phyloP scores from a whole-genome alignment of 208 protist species.

The Crithidia expoeki region DNA sequence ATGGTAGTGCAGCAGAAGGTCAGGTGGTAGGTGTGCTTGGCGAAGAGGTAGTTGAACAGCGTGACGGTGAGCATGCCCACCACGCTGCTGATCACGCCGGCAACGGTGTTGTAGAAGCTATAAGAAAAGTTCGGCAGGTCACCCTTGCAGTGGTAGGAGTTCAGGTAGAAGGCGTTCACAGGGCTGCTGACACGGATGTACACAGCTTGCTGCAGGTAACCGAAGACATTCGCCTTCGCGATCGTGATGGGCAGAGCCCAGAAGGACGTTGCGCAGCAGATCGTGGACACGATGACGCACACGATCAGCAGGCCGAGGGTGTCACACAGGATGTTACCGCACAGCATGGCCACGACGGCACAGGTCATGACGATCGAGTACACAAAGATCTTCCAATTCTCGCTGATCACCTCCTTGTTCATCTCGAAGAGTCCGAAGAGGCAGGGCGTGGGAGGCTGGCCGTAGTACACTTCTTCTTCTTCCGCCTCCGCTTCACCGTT shows the following conservation, averaged over 20 bases:
- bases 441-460: conserved; percentile 21
- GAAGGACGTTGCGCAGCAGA: conserved; percentile 51
- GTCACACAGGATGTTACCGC: conserved; percentile 44
- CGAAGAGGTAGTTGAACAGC: too few species aligned
- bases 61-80: conserved; percentile 45
- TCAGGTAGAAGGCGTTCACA: conserved; percentile 55
- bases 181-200: conserved; percentile 52
- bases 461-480: conserved; percentile 16
- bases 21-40: conserved; percentile 50
- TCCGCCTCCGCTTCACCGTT: background rate
- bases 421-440: conserved; percentile 58
- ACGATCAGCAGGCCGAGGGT: conserved; percentile 43
- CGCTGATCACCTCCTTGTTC: conserved; percentile 57
- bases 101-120: conserved; percentile 69
- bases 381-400: conserved; percentile 50
- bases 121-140: conserved; percentile 65
- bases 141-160: conserved; percentile 38
- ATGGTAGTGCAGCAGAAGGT: conserved; percentile 43
- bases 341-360: conserved; percentile 46
- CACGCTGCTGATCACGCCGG: conserved; percentile 43
- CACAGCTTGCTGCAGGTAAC: conserved; percentile 44
- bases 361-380: conserved; percentile 62
- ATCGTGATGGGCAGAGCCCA: conserved; percentile 61
- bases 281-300: conserved; percentile 39
- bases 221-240: conserved; percentile 66